Percentiles rank a stretch among this genome's conserved stretches.
phyloP scores from a whole-genome alignment of 192 early-diverging fungal genomes.

The Globomyces pollinis-pini region DNA sequence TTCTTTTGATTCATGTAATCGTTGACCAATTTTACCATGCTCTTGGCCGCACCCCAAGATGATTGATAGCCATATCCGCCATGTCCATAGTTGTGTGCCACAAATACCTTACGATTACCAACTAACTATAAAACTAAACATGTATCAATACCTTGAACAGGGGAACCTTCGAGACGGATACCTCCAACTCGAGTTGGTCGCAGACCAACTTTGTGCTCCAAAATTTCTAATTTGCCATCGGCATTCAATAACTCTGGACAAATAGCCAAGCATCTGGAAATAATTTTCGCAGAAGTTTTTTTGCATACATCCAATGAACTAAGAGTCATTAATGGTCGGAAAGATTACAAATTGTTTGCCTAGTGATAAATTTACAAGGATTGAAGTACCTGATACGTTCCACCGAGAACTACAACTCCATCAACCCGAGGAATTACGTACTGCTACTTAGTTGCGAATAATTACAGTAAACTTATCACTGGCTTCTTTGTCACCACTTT shows the following conservation, averaged over 20 bases:
- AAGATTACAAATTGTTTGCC: too few relatives aligned
- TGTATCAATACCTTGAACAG: too few relatives aligned
- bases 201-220: slow-evolving; percentile 33
- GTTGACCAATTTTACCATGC: slow-evolving; percentile 19
- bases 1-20: too few relatives aligned
- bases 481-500: slow-evolving; percentile 11
- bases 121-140: neutral
- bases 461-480: slow-evolving; percentile 10
- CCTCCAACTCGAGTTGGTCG: slow-evolving; percentile 38
- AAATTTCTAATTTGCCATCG: slow-evolving; percentile 27
- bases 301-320: neutral
- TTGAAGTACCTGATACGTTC: slow-evolving; percentile 43
- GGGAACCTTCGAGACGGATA: slow-evolving; percentile 29
- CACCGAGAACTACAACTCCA: slow-evolving; percentile 70
- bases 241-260: slow-evolving; percentile 43
- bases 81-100: slow-evolving; percentile 46
- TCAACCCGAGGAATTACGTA: slow-evolving; percentile 82
- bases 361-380: neutral
- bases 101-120: slow-evolving; percentile 16
- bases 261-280: slow-evolving; percentile 31
- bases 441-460: slow-evolving; percentile 29
- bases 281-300: slow-evolving; percentile 27
- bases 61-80: slow-evolving; percentile 31
- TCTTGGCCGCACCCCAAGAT: slow-evolving; percentile 21
- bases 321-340: neutral